Percentiles rank a stretch among this genome's conserved stretches.
These are phyloP conservation scores for Diaporthe velutina DNA, from an alignment of 2,329 filamentous ascomycete species.

Conservation along the genomic window DNA sequence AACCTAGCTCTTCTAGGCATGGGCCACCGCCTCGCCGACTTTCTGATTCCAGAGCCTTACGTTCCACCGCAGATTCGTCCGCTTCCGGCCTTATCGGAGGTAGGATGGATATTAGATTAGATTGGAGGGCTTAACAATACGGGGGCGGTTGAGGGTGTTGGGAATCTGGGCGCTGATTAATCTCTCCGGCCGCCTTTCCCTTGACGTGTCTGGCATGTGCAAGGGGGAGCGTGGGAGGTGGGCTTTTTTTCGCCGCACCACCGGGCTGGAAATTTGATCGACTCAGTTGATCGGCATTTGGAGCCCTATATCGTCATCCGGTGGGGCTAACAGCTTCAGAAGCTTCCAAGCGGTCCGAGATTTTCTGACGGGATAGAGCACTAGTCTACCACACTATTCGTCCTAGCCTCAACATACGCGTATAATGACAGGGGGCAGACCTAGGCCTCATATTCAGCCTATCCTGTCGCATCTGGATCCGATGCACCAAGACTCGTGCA, in stretches of 20 bases:
- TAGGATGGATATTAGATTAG: constrained; percentile 27
- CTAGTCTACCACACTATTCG: not conserved
- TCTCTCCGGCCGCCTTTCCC: not conserved
- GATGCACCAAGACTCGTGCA: not conserved
- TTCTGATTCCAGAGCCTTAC: not conserved
- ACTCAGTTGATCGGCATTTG: constrained; percentile 8
- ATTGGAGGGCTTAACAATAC: not conserved
- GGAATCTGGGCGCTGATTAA: constrained; percentile 25
- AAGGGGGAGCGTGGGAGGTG: not conserved
- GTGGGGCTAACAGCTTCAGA: constrained; percentile 4
- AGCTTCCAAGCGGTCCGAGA: constrained; percentile 9
- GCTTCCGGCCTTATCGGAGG: constrained; percentile 16
- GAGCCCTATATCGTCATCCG: constrained; percentile 3
- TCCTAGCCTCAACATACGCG: not conserved
- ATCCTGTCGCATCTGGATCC: not conserved
- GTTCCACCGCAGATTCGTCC: constrained; percentile 1
- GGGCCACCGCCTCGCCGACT: not conserved
- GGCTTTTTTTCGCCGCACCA: not conserved
- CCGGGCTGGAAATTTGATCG: not conserved
- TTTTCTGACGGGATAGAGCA: constrained; percentile 17
- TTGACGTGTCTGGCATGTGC: not conserved
- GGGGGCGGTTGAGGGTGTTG: not conserved
- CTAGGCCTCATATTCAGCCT: not conserved
- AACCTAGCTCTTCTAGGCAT: constrained; percentile 7
- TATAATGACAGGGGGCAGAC: not conserved